Evolutionary conservation across 1,139 yeast species (phyloP).

Genomic region (Yamadazyma diddensiae): DNA sequence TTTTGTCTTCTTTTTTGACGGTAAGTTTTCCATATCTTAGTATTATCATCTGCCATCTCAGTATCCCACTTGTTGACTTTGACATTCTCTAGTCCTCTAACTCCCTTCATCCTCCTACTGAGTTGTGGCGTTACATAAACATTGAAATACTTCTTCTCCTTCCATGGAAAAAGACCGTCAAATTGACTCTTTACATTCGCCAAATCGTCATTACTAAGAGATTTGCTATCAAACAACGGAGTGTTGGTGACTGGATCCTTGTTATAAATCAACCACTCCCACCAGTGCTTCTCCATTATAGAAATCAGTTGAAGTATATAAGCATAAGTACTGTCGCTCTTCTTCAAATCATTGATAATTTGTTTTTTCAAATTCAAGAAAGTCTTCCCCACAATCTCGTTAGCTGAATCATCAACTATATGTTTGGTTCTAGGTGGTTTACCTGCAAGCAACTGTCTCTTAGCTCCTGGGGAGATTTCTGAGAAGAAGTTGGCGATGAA

Average conservation of each 20-base stretch:
- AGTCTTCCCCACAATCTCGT: slow-evolving; percentile 22
- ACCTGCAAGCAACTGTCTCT: slow-evolving; percentile 22
- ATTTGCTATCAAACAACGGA: slow-evolving; percentile 25
- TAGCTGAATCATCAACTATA: slow-evolving; percentile 31
- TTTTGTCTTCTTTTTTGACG: slow-evolving; percentile 8
- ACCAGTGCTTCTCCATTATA: slow-evolving; percentile 35
- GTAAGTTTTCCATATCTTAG: slow-evolving; percentile 10
- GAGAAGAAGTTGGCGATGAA: slow-evolving; percentile 28
- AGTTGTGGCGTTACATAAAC: slow-evolving; percentile 44
- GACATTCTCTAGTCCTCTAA: slow-evolving; percentile 27
- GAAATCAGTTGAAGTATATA: slow-evolving; percentile 27
- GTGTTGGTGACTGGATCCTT: slow-evolving; percentile 32
- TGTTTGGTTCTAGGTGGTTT: slow-evolving; percentile 33
- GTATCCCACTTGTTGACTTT: slow-evolving; percentile 5
- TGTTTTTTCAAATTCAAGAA: slow-evolving; percentile 28
- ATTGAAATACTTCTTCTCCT: slow-evolving; percentile 38
- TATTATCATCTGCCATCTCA: slow-evolving; percentile 5
- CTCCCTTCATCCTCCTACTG: slow-evolving; percentile 37
- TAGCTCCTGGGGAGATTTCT: slow-evolving; percentile 25
- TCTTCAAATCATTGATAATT: slow-evolving; percentile 19
- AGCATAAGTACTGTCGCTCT: slow-evolving; percentile 25
- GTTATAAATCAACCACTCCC: slow-evolving; percentile 42
- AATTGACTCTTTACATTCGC: slow-evolving; percentile 16
- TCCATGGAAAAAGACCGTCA: slow-evolving; percentile 24
- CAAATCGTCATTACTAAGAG: slow-evolving; percentile 23